A percentile compares a stretch with the other conserved stretches of the same genome.
phyloP scores from a whole-genome alignment of 208 protist genomes.

The Crithidia fasciculata region DNA sequence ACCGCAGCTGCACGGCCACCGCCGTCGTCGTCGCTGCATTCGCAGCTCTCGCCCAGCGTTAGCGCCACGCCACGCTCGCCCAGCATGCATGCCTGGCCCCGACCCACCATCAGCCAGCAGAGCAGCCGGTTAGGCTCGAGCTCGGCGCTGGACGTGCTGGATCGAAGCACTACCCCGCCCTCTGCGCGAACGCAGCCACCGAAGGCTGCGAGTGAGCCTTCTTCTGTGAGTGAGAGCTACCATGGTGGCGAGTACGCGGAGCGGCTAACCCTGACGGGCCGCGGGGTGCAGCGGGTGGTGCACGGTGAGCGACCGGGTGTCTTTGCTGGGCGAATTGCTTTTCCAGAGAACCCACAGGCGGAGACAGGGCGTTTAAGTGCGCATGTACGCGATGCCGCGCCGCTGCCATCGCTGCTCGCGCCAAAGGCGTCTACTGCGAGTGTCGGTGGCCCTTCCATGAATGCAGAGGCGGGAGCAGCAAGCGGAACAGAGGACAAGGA shows the following conservation, averaged over 20 bases:
- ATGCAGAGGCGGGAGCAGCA: not conserved
- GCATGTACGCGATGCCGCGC: not conserved
- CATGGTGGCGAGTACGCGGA: slow-evolving; percentile 5
- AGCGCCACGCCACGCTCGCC: not conserved
- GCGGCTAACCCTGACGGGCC: not conserved
- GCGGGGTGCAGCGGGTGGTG: not conserved
- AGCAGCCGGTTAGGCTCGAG: not conserved
- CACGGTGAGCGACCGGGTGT: not conserved
- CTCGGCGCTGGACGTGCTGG: not conserved
- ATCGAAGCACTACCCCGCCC: not conserved
- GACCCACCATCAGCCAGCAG: not conserved
- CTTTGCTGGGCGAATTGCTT: not conserved
- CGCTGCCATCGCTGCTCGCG: not conserved
- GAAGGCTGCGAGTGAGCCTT: not conserved
- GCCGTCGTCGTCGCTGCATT: not conserved
- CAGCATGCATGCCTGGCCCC: too few relatives aligned
- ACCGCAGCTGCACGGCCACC: slow-evolving; percentile 21
- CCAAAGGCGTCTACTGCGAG: too few relatives aligned
- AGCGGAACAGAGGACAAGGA: not conserved
- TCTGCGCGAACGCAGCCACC: not conserved
- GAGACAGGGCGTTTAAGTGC: not conserved
- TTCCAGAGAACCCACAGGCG: not conserved
- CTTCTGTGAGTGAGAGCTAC: not conserved
- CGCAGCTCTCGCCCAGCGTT: not conserved
- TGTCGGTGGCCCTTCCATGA: too few relatives aligned